Conservation (phyloP, 192 early-diverging fungal species). For the Obelidium mucronatum region DNA sequence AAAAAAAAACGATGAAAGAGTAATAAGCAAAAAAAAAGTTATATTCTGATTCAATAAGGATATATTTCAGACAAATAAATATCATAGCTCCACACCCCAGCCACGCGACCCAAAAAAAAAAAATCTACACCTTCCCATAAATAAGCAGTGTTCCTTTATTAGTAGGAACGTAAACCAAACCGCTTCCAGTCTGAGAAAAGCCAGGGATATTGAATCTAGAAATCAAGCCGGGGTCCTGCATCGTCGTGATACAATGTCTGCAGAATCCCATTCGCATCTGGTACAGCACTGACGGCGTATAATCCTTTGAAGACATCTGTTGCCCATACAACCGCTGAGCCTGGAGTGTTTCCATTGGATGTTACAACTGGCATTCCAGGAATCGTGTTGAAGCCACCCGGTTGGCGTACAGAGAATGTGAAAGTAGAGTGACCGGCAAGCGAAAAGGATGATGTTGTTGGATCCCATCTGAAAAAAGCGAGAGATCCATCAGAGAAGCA, state of each 20-base stretch:
- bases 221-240: neutral
- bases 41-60: too few relatives aligned
- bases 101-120: too few relatives aligned
- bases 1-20: too few relatives aligned
- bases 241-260: slow-evolving; percentile 12
- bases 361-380: slow-evolving; percentile 15
- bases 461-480: neutral
- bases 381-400: neutral
- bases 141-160: slow-evolving; percentile 13
- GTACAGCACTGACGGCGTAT: slow-evolving; percentile 14
- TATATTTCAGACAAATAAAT: too few relatives aligned
- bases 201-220: neutral
- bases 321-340: slow-evolving; percentile 6
- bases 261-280: slow-evolving; percentile 6
- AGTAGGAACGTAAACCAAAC: slow-evolving; percentile 15
- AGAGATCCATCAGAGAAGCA: too few relatives aligned
- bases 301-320: slow-evolving; percentile 10
- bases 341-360: neutral
- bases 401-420: neutral
- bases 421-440: neutral
- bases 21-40: too few relatives aligned
- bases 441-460: neutral
- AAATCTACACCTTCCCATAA: neutral
- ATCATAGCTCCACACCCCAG: too few relatives aligned
- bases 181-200: slow-evolving; percentile 11